These are phyloP conservation scores for Kwoniella shivajii DNA, from an alignment of 1,284 basidiomycete species.

Conservation along the genomic window DNA sequence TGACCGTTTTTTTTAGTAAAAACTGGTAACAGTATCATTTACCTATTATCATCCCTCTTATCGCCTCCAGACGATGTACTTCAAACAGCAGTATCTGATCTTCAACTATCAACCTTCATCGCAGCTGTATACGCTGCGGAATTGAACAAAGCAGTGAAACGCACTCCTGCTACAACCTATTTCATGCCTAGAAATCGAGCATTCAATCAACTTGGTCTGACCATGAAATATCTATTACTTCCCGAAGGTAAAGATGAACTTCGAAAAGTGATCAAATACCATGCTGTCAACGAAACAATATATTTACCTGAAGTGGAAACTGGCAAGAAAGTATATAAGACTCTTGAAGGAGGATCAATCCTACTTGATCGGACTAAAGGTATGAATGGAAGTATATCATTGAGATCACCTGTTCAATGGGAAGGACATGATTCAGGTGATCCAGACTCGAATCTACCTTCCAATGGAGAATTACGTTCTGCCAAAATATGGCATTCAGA, in stretches of 20 bases:
- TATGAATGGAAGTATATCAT: conserved; percentile 29
- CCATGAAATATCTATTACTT: conserved; percentile 79
- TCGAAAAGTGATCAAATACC: conserved; percentile 79
- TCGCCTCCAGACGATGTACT: conserved; percentile 79
- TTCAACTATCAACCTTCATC: conserved; percentile 85
- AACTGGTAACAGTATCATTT: conserved; percentile 78
- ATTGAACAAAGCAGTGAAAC: conserved; percentile 70
- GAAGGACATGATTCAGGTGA: conserved; percentile 42
- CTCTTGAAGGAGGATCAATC: conserved; percentile 54
- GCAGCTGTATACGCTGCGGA: conserved; percentile 83
- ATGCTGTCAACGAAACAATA: conserved; percentile 74
- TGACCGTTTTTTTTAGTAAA: conserved; percentile 62
- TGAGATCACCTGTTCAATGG: conserved; percentile 45
- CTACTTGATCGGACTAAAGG: conserved; percentile 38
- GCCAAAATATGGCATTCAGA: conserved; percentile 57
- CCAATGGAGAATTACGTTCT: conserved; percentile 47
- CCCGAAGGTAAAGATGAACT: conserved; percentile 73
- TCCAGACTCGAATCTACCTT: conserved; percentile 23
- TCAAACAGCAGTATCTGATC: conserved; percentile 75
- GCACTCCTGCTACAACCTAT: conserved; percentile 72
- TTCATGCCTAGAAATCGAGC: conserved; percentile 87
- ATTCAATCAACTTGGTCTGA: conserved; percentile 83
- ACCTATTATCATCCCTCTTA: conserved; percentile 82
- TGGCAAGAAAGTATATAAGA: conserved; percentile 44
- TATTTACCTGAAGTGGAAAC: conserved; percentile 62